Conservation (phyloP, 2,329 filamentous ascomycete species). For the Microcyclosporella mali region DNA sequence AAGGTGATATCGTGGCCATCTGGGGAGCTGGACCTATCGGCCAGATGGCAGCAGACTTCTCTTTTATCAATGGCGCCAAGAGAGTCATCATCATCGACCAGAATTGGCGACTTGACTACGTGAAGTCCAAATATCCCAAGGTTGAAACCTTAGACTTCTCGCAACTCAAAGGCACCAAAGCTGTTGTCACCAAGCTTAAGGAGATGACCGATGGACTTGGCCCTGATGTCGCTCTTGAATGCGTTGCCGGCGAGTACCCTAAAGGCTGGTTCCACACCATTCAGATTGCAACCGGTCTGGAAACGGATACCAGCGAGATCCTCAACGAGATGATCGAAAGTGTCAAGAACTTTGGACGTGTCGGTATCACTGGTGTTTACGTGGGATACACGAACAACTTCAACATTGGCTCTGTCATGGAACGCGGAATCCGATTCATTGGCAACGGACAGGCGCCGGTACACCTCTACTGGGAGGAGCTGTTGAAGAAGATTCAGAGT, state of each 20-base stretch:
- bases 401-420: slow-evolving; percentile 78
- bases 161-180: slow-evolving; percentile 52
- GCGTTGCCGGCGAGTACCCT: slow-evolving; percentile 57
- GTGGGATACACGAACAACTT: slow-evolving; percentile 69
- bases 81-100: slow-evolving; percentile 75
- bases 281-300: slow-evolving; percentile 57
- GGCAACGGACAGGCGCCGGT: slow-evolving; percentile 66
- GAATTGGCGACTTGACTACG: slow-evolving; percentile 62
- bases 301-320: slow-evolving; percentile 80
- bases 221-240: slow-evolving; percentile 68
- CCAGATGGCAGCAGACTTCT: slow-evolving; percentile 65
- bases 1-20: slow-evolving; percentile 70
- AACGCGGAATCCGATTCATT: slow-evolving; percentile 75
- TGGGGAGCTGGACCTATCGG: slow-evolving; percentile 87
- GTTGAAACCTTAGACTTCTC: slow-evolving; percentile 65
- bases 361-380: slow-evolving; percentile 69
- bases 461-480: slow-evolving; percentile 74
- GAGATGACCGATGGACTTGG: slow-evolving; percentile 63
- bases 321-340: slow-evolving; percentile 72
- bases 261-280: slow-evolving; percentile 58
- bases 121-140: slow-evolving; percentile 59
- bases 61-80: slow-evolving; percentile 64
- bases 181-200: slow-evolving; percentile 66
- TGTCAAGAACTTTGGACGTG: slow-evolving; percentile 65
- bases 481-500: slow-evolving; percentile 62